Evolutionary conservation across 1,284 basidiomycete species (phyloP).

Genomic region (Tetrapyrgos nigripes): DNA sequence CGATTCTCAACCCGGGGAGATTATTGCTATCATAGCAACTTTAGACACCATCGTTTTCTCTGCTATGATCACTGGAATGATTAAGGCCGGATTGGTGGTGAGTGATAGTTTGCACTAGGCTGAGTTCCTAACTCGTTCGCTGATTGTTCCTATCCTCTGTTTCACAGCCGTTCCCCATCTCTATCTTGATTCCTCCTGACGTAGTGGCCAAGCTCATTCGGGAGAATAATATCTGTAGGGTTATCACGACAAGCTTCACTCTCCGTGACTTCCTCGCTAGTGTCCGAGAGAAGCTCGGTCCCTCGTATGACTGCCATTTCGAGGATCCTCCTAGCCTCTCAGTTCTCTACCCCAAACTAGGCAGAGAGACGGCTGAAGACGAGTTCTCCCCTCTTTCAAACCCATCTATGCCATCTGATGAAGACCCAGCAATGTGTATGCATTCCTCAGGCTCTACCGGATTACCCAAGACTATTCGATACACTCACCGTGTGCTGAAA

Average conservation of each 20-base stretch:
- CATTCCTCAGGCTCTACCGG: conserved; percentile 38
- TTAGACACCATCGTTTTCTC: conserved; percentile 39
- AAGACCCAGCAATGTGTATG: conserved; percentile 28
- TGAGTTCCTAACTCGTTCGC: too few relatives aligned
- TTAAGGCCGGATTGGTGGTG: conserved; percentile 36
- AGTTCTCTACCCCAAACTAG: conserved; percentile 37
- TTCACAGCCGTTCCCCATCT: conserved; percentile 39
- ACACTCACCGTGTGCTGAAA: conserved; percentile 17
- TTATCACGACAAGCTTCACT: conserved; percentile 36
- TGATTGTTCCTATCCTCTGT: too few relatives aligned
- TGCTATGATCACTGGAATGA: conserved; percentile 30
- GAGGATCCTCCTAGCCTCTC: conserved; percentile 35
- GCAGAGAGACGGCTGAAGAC: conserved; percentile 20
- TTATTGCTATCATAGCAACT: conserved; percentile 32
- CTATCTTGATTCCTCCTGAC: conserved; percentile 41
- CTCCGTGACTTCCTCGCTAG: conserved; percentile 31
- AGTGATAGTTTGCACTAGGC: too few relatives aligned
- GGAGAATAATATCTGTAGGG: conserved; percentile 32
- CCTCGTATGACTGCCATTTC: conserved; percentile 28
- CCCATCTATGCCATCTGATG: conserved; percentile 11
- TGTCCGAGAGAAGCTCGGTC: conserved; percentile 25
- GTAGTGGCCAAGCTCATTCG: conserved; percentile 39
- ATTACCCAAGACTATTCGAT: conserved; percentile 34
- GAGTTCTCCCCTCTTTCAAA: conserved; percentile 27
- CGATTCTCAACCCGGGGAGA: too few relatives aligned